A percentile compares a stretch with the other conserved stretches of the same genome.
These are phyloP conservation scores for Kokia cookei DNA, from an alignment of 441 rosid species.

Conservation along the genomic window DNA sequence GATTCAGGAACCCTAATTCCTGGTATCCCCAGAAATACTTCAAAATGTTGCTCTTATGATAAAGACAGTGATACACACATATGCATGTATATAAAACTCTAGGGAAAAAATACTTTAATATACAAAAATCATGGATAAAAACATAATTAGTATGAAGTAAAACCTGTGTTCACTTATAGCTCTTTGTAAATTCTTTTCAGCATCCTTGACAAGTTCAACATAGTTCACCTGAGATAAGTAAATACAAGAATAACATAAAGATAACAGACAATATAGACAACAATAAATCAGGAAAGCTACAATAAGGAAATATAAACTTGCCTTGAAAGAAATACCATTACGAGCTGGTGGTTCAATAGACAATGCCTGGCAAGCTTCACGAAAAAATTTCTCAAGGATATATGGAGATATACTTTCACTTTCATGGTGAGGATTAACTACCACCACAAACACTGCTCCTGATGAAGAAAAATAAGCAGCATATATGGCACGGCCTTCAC, in stretches of 20 bases:
- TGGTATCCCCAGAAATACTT: not conserved
- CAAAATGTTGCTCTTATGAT: not conserved
- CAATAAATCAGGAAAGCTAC: constrained; percentile 12
- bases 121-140: not conserved
- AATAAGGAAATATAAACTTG: constrained; percentile 18
- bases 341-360: constrained; percentile 45
- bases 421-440: constrained; percentile 62
- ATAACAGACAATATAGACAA: not conserved
- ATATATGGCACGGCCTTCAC: constrained; percentile 74
- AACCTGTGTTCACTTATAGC: constrained; percentile 80
- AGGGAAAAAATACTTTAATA: not conserved
- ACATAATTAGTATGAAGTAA: constrained; percentile 13
- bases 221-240: constrained; percentile 66
- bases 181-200: constrained; percentile 68
- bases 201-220: constrained; percentile 68
- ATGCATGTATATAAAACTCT: not conserved
- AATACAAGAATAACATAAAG: constrained; percentile 3
- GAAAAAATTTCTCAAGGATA: constrained; percentile 79
- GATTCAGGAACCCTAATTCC: not conserved
- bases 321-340: constrained; percentile 55
- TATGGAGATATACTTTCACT: constrained; percentile 63
- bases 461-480: constrained; percentile 58
- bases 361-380: constrained; percentile 76
- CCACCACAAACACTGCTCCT: constrained; percentile 50
- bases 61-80: not conserved